A percentile compares a stretch with the other conserved stretches of the same genome.
phyloP scores from a whole-genome alignment of 148 eudicot species.

The Chenopodium album region DNA sequence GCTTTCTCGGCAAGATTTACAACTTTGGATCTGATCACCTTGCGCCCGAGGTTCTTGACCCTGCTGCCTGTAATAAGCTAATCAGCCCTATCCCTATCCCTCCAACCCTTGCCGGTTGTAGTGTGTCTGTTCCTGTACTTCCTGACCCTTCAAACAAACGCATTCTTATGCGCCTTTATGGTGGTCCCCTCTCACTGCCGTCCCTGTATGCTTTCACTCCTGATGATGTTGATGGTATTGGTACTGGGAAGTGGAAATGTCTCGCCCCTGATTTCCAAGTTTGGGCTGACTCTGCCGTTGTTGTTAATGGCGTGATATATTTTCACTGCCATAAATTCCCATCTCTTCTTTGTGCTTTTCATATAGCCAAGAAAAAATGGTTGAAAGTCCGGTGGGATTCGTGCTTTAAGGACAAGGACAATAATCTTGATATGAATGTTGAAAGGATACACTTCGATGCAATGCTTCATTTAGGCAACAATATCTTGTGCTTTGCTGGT shows the following conservation, averaged over 20 bases:
- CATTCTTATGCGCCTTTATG: background rate
- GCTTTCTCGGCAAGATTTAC: background rate
- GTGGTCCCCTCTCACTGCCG: background rate
- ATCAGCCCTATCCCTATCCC: background rate
- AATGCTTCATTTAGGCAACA: background rate
- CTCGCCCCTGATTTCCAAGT: background rate
- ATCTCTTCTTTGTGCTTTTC: too few species aligned
- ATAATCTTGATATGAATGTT: too few species aligned
- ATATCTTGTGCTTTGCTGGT: background rate
- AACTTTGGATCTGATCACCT: background rate
- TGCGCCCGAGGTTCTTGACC: conserved; percentile 10
- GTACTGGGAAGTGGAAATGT: background rate
- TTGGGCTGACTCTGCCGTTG: background rate
- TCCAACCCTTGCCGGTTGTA: conserved; percentile 4
- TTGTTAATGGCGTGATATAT: conserved; percentile 8
- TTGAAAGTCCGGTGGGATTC: background rate
- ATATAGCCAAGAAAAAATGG: too few species aligned
- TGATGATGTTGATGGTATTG: background rate
- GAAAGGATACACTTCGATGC: too few species aligned
- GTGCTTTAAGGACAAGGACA: background rate
- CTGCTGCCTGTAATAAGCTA: background rate
- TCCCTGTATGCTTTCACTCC: conserved; percentile 14
- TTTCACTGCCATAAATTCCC: background rate
- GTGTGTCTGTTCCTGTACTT: background rate
- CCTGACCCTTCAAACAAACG: conserved; percentile 3